A percentile compares a stretch with the other conserved stretches of the same genome.
phyloP scores from a whole-genome alignment of 2,329 filamentous ascomycete genomes.

The Rugonectria rugulosa region DNA sequence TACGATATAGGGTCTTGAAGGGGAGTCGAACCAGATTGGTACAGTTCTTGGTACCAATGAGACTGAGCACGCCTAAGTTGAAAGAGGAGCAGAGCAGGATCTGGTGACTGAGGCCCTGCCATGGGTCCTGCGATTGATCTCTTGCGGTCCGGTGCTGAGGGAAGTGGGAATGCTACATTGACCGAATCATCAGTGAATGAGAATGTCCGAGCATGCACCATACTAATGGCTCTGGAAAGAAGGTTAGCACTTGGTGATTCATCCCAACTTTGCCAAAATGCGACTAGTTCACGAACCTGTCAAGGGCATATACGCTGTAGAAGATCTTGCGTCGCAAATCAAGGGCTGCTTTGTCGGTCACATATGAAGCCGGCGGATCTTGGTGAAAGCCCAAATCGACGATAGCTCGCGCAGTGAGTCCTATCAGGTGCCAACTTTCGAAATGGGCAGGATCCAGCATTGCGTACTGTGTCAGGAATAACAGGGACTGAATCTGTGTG shows the following conservation, averaged over 20 bases:
- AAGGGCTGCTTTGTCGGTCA: slow-evolving; percentile 72
- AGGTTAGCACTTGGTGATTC: not conserved
- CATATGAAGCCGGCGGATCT: slow-evolving; percentile 77
- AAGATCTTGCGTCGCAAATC: slow-evolving; percentile 86
- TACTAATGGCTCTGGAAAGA: slow-evolving; percentile 75
- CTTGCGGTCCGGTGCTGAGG: slow-evolving; percentile 51
- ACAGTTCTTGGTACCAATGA: slow-evolving; percentile 86
- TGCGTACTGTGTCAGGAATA: slow-evolving; percentile 88
- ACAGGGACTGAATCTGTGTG: slow-evolving; percentile 83
- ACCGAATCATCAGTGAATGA: slow-evolving; percentile 92
- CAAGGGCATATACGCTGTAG: slow-evolving; percentile 88
- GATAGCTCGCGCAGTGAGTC: slow-evolving; percentile 85
- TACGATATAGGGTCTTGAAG: slow-evolving; percentile 74
- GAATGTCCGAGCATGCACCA: slow-evolving; percentile 86
- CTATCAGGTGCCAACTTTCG: slow-evolving; percentile 92
- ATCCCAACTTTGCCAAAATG: no score
- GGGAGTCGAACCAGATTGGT: slow-evolving; percentile 77
- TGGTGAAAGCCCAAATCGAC: slow-evolving; percentile 93
- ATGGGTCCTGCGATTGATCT: slow-evolving; percentile 52
- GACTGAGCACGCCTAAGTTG: slow-evolving; percentile 87
- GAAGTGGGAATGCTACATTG: slow-evolving; percentile 78
- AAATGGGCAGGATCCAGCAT: slow-evolving; percentile 91
- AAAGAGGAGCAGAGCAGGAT: slow-evolving; percentile 80
- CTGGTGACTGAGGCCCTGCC: slow-evolving; percentile 59
- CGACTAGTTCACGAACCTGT: slow-evolving; percentile 74